Evolutionary conservation across 768 basidiomycete species (phyloP), one percentile per base, ranked within the genome.

Genomic region (Lactarius indigo): DNA sequence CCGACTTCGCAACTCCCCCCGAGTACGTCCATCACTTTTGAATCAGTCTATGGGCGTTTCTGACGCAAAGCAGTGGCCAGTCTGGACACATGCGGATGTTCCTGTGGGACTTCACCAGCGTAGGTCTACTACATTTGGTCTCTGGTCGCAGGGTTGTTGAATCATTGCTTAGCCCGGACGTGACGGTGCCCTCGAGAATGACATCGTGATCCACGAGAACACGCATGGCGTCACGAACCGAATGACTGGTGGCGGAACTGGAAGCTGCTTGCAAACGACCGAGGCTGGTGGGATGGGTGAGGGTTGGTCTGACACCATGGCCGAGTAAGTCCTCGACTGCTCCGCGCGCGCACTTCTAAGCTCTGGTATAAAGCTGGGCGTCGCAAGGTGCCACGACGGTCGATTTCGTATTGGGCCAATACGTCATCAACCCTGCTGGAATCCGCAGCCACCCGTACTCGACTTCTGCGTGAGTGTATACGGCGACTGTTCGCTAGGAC

Each of bases 281-380:
- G 88, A 89, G 72, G 79, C 87, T 3, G 84, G 85, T 26, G 88
- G 87, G 18, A 82, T 89, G 82, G 87, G 87, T 47, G 88, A 90
- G 74, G 87, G 86, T n/a, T 89, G 87, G 86, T 84, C 83, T 4
- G 87, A 87, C 74, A 68, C 73, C 10, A 65, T 74, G 44, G 74
- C 74, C 5, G 72, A 74, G 72, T 73, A 56, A 26, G 65, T 61
- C 5, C 17, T n/a, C 23, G 42, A 20, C 12, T 13, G 7, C 15
- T 28, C 20, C 17, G 26, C n/a, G 37, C 20, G 7, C 15, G 23
- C 39, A 69, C 68, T 52, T 73, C 30, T 62, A 13, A 64, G 23
- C 17, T 17, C 5, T 17, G 54, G 26, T 30, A 10, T 33, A 6
- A 52, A 77, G 75, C 63, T 78, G 77, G 76, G 76, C 74, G 10